phyloP scores from a whole-genome alignment of 768 basidiomycete genomes.

The Lentinula detonsa region DNA sequence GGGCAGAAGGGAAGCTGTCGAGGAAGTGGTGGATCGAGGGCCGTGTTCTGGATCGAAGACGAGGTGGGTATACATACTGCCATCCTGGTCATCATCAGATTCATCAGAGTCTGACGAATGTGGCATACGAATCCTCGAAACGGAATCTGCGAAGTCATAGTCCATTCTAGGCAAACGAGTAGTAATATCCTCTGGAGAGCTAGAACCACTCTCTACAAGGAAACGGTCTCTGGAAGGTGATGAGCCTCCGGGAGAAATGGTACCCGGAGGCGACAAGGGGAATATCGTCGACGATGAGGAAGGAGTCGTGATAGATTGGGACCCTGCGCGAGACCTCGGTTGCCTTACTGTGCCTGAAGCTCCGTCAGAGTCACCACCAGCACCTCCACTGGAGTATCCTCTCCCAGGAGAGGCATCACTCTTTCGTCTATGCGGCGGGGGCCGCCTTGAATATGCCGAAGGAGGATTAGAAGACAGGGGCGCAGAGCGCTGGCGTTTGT shows the following conservation, averaged over 20 bases:
- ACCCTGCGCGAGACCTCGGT: conserved; percentile 50
- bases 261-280: conserved; percentile 9
- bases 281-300: conserved; percentile 17
- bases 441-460: conserved; percentile 72
- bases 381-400: conserved; percentile 26
- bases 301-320: conserved; percentile 60
- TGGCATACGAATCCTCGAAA: conserved; percentile 58
- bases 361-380: conserved; percentile 74
- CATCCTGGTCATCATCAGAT: conserved; percentile 38
- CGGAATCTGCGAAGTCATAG: conserved; percentile 32
- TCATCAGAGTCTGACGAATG: conserved; percentile 48
- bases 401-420: conserved; percentile 45
- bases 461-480: conserved; percentile 57
- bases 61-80: conserved; percentile 13
- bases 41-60: conserved; percentile 52
- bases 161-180: conserved; percentile 26
- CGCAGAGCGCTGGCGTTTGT: conserved; percentile 55
- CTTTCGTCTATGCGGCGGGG: conserved; percentile 63
- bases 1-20: conserved; percentile 66
- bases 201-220: conserved; percentile 38
- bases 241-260: conserved; percentile 16
- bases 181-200: conserved; percentile 32
- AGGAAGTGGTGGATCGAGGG: conserved; percentile 50
- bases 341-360: conserved; percentile 10
- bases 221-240: conserved; percentile 34